phyloP scores from a whole-genome alignment of 2,329 filamentous ascomycete genomes.

The Raffaelea ambrosiae region DNA sequence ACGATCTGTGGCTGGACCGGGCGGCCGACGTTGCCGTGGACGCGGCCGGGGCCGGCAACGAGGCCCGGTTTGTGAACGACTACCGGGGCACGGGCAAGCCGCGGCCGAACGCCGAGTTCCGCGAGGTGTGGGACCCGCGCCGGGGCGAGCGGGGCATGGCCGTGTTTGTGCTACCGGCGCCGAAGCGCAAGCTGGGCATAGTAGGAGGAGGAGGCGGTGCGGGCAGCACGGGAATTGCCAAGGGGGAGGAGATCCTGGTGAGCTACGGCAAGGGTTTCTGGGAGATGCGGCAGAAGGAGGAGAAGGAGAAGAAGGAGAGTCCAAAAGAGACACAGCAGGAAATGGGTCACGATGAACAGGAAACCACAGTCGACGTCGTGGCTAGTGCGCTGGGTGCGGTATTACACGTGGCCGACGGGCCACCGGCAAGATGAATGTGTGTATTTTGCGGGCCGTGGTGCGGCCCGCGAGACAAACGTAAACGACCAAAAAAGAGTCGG shows the following conservation, averaged over 20 bases:
- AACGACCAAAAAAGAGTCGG: too few species aligned
- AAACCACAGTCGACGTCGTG: too few species aligned
- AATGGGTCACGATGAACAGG: neutral
- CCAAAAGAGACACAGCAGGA: neutral
- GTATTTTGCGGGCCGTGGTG: too few species aligned
- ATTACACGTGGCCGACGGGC: too few species aligned
- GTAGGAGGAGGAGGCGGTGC: slow-evolving; percentile 7
- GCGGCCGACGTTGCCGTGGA: slow-evolving; percentile 52
- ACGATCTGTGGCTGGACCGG: slow-evolving; percentile 56
- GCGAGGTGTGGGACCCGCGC: slow-evolving; percentile 45
- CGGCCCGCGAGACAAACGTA: too few species aligned
- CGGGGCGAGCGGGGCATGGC: slow-evolving; percentile 46
- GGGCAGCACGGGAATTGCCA: slow-evolving; percentile 38
- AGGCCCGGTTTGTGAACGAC: slow-evolving; percentile 60
- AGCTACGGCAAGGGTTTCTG: slow-evolving; percentile 64
- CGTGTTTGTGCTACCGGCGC: slow-evolving; percentile 44
- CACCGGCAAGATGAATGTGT: too few species aligned
- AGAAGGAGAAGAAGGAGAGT: slow-evolving; percentile 5
- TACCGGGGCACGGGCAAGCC: slow-evolving; percentile 45
- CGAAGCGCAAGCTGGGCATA: slow-evolving; percentile 22
- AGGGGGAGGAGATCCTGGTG: slow-evolving; percentile 56
- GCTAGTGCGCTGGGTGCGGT: too few species aligned
- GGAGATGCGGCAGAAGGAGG: slow-evolving; percentile 36
- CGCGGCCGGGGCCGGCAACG: slow-evolving; percentile 49
- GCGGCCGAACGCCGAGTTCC: slow-evolving; percentile 50